phyloP scores from a whole-genome alignment of 2,329 filamentous ascomycete genomes.

The Plenodomus lindquistii region DNA sequence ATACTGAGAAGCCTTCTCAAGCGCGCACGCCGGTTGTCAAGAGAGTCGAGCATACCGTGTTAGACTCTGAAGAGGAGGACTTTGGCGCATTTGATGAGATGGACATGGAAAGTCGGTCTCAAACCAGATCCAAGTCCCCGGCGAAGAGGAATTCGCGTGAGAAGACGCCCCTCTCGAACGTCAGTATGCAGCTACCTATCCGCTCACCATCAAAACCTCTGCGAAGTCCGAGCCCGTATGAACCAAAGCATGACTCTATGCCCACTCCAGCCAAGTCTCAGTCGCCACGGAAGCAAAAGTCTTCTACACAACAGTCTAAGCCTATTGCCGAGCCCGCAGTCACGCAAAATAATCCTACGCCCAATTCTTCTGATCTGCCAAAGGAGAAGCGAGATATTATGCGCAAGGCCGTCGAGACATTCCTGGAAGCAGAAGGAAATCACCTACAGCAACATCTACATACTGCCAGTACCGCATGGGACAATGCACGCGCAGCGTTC shows the following conservation, averaged over 20 bases:
- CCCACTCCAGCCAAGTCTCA: conserved; percentile 24
- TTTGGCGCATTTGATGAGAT: conserved; percentile 33
- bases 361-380: conserved; percentile 30
- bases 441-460: conserved; percentile 30
- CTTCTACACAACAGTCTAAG: conserved; percentile 16
- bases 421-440: conserved; percentile 28
- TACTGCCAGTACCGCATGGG: conserved; percentile 29
- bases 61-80: conserved; percentile 41
- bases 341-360: conserved; percentile 3
- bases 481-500: conserved; percentile 29
- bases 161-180: conserved; percentile 16
- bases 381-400: conserved; percentile 29
- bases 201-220: conserved; percentile 33
- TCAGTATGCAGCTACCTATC: conserved; percentile 15
- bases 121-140: conserved; percentile 13
- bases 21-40: conserved; percentile 16
- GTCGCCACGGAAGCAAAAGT: conserved; percentile 10
- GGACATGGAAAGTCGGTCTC: conserved; percentile 21
- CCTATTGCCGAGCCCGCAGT: conserved; percentile 2
- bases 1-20: conserved; percentile 1
- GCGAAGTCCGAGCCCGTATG: conserved; percentile 17
- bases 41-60: conserved; percentile 23
- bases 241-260: conserved; percentile 19
- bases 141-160: conserved; percentile 11
- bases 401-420: conserved; percentile 22